A percentile compares a stretch with the other conserved stretches of the same genome.
Conservation (phyloP, 805 yeast genomes). For the Wickerhamiella azymoides region DNA sequence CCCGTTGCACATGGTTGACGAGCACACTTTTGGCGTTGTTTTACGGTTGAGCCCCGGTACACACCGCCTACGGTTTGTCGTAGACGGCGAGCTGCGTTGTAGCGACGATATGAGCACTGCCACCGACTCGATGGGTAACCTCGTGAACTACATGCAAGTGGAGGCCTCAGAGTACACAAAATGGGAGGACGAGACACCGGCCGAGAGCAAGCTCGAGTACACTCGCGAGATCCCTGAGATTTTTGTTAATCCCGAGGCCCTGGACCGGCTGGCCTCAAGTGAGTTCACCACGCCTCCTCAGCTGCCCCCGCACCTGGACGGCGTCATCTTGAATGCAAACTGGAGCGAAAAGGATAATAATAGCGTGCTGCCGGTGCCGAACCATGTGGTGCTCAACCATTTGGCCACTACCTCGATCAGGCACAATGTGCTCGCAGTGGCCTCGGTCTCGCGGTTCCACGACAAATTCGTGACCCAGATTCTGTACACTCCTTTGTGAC, state of each 20-base stretch:
- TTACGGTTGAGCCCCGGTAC: slow-evolving; percentile 62
- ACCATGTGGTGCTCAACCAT: slow-evolving; percentile 87
- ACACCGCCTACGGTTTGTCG: slow-evolving; percentile 84
- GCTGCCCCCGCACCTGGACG: slow-evolving; percentile 91
- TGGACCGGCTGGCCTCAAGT: slow-evolving; percentile 27
- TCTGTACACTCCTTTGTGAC: slow-evolving; percentile 77
- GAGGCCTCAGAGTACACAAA: slow-evolving; percentile 10
- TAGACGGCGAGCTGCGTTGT: slow-evolving; percentile 82
- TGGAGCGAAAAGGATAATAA: slow-evolving; percentile 70
- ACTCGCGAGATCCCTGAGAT: slow-evolving; percentile 30
- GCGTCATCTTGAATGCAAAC: slow-evolving; percentile 66
- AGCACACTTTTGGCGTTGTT: slow-evolving; percentile 22
- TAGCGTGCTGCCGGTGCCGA: slow-evolving; percentile 85
- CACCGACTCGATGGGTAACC: slow-evolving; percentile 91
- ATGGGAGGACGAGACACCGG: slow-evolving; percentile 9
- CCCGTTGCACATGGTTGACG: slow-evolving; percentile 43
- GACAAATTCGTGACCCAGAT: slow-evolving; percentile 87
- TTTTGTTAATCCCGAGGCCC: slow-evolving; percentile 32
- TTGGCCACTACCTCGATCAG: slow-evolving; percentile 91
- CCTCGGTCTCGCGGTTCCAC: slow-evolving; percentile 81
- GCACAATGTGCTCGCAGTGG: slow-evolving; percentile 87
- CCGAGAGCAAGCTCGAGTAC: slow-evolving; percentile 43
- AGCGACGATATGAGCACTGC: slow-evolving; percentile 90
- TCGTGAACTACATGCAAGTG: slow-evolving; percentile 62
- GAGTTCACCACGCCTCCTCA: slow-evolving; percentile 76